These are phyloP conservation scores for Clarkia xantiana DNA, from an alignment of 345 rosid species.

Conservation along the genomic window DNA sequence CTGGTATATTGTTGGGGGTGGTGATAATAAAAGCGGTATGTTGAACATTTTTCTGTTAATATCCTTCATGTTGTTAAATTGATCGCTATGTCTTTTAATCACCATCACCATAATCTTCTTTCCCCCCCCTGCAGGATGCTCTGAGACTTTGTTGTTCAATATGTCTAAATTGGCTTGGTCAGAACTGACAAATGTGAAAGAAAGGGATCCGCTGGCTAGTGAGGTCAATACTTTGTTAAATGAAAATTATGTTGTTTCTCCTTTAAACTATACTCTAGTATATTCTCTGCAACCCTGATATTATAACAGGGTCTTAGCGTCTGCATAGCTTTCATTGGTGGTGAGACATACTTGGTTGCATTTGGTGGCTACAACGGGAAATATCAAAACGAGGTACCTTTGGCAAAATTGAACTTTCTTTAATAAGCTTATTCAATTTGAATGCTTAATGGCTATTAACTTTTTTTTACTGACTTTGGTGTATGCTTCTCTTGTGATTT, in stretches of 20 bases:
- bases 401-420: not conserved
- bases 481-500: constrained; percentile 1
- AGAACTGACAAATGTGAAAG: constrained; percentile 42
- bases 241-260: not conserved
- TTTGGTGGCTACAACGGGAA: constrained; percentile 98
- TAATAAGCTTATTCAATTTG: no score
- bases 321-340: constrained; percentile 46
- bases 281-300: no score
- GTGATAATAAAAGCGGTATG: constrained; percentile 83
- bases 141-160: constrained; percentile 65
- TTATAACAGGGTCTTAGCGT: constrained; percentile 80
- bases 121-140: constrained; percentile 48
- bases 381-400: constrained; percentile 73
- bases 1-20: constrained; percentile 95
- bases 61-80: not conserved
- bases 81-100: no score
- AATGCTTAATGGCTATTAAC: not conserved
- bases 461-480: constrained; percentile 2
- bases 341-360: constrained; percentile 68
- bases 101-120: constrained; percentile 1
- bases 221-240: constrained; percentile 42
- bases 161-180: constrained; percentile 90
- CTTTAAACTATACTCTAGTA: no score
- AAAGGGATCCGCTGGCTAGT: constrained; percentile 90
- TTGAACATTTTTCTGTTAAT: constrained; percentile 4